Evolutionary conservation across 257 asterid species (phyloP).

Genomic region (Plectranthus barbatus): DNA sequence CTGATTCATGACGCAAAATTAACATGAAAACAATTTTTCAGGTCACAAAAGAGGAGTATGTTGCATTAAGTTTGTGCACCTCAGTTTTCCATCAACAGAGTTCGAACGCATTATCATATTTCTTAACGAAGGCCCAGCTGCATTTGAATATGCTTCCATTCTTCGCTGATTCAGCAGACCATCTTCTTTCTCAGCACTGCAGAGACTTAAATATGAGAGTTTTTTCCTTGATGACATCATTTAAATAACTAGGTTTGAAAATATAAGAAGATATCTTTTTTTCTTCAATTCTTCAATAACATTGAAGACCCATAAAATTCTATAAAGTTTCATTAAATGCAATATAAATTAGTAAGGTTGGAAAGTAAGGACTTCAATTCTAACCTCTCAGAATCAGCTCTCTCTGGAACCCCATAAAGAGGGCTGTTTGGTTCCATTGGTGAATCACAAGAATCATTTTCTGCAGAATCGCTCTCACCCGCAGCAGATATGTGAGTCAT

Average conservation of each 20-base stretch:
- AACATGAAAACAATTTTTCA: neutral
- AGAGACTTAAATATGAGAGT: neutral
- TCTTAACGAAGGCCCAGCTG: constrained; percentile 76
- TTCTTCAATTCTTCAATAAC: neutral
- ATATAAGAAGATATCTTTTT: constrained; percentile 3
- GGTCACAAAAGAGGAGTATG: constrained; percentile 1
- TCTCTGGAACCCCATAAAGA: constrained; percentile 74
- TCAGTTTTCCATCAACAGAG: constrained; percentile 69
- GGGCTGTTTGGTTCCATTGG: constrained; percentile 99
- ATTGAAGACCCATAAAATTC: neutral
- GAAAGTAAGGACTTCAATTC: neutral
- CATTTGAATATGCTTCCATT: constrained; percentile 68
- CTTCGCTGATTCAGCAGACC: constrained; percentile 57
- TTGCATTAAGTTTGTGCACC: constrained; percentile 37
- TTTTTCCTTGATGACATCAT: neutral
- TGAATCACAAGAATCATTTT: constrained; percentile 99
- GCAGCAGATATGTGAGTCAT: constrained; percentile 90
- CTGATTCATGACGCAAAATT: neutral
- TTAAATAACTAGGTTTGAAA: neutral
- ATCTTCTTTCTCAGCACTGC: constrained; percentile 87
- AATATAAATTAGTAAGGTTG: neutral
- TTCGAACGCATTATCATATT: constrained; percentile 80
- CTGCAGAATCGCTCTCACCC: constrained; percentile 99
- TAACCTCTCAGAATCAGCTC: constrained; percentile 75
- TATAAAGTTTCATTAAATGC: neutral